phyloP scores from a whole-genome alignment of 2,329 filamentous ascomycete species.

The Talaromyces sp. region DNA sequence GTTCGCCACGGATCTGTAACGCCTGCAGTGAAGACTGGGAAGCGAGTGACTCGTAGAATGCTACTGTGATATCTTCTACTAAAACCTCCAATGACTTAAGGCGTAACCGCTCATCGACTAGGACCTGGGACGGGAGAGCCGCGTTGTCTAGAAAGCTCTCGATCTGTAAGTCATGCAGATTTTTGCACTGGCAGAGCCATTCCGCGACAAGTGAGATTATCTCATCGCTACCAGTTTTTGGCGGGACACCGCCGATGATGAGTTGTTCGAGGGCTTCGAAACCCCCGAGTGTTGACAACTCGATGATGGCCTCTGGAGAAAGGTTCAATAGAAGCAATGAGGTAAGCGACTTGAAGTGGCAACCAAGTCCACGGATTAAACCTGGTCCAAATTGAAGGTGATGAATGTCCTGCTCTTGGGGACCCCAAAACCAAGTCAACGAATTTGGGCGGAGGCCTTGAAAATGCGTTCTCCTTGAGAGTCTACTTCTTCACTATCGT shows the following conservation, averaged over 20 bases:
- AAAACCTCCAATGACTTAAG: slow-evolving; percentile 25
- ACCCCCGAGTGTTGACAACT: slow-evolving; percentile 16
- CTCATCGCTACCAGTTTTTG: slow-evolving; percentile 48
- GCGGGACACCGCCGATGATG: slow-evolving; percentile 42
- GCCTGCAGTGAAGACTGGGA: slow-evolving; percentile 25
- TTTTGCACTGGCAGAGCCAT: slow-evolving; percentile 52
- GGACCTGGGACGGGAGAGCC: slow-evolving; percentile 23
- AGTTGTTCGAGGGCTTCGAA: slow-evolving; percentile 42
- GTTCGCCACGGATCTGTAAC: slow-evolving; percentile 18
- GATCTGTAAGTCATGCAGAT: slow-evolving; percentile 48
- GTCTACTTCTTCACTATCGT: slow-evolving; percentile 44
- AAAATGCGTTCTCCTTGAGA: slow-evolving; percentile 56
- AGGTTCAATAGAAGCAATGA: slow-evolving; percentile 48
- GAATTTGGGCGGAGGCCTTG: slow-evolving; percentile 50
- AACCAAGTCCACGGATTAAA: slow-evolving; percentile 50
- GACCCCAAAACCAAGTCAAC: slow-evolving; percentile 39
- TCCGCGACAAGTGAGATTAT: slow-evolving; percentile 46
- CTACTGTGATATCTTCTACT: too few relatives aligned
- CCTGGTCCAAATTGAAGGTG: slow-evolving; percentile 38
- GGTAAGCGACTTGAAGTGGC: slow-evolving; percentile 51
- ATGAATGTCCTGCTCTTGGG: too few relatives aligned
- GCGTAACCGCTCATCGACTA: slow-evolving; percentile 19
- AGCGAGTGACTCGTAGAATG: slow-evolving; percentile 2
- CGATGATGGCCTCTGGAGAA: slow-evolving; percentile 42
- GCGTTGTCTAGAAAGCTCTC: slow-evolving; percentile 48